Conservation (phyloP, 225 moss, liverwort and hornwort genomes). For the Asterella californica region DNA sequence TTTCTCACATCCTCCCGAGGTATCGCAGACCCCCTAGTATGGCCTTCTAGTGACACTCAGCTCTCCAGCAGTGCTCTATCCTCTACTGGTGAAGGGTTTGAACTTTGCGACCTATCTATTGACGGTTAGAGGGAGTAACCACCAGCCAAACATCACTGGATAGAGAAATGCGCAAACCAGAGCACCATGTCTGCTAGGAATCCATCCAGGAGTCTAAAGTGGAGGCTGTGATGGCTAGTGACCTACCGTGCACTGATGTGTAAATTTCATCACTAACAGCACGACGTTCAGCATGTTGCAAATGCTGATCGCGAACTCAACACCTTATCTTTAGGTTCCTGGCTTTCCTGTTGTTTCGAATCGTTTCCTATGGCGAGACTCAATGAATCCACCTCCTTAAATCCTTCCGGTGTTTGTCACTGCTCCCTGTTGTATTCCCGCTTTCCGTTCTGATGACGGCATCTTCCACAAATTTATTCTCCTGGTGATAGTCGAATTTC, state of each 20-base stretch:
- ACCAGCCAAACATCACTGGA: no score
- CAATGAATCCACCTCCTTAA: conserved; percentile 58
- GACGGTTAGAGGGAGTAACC: no score
- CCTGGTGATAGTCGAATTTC: conserved; percentile 21
- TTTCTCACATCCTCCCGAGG: no score
- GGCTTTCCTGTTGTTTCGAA: background rate
- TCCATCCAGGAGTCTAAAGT: conserved; percentile 92
- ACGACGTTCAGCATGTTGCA: conserved; percentile 55
- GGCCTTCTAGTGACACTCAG: no score
- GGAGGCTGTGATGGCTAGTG: conserved; percentile 84
- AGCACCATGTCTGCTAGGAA: conserved; percentile 77
- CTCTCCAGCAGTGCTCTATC: no score
- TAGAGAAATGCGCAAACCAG: conserved; percentile 63
- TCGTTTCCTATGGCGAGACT: background rate
- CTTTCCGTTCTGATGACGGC: conserved; percentile 20
- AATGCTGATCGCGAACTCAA: conserved; percentile 48
- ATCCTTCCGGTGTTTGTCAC: conserved; percentile 51
- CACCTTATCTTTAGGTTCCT: conserved; percentile 34
- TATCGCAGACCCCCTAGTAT: no score
- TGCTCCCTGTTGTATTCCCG: conserved; percentile 64
- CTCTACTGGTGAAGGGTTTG: no score
- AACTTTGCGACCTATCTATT: no score
- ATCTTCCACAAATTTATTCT: conserved; percentile 21
- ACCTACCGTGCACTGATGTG: conserved; percentile 65
- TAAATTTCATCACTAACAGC: conserved; percentile 61